Conservation (phyloP, 163 green algal genomes). For the Prototheca cutis region DNA sequence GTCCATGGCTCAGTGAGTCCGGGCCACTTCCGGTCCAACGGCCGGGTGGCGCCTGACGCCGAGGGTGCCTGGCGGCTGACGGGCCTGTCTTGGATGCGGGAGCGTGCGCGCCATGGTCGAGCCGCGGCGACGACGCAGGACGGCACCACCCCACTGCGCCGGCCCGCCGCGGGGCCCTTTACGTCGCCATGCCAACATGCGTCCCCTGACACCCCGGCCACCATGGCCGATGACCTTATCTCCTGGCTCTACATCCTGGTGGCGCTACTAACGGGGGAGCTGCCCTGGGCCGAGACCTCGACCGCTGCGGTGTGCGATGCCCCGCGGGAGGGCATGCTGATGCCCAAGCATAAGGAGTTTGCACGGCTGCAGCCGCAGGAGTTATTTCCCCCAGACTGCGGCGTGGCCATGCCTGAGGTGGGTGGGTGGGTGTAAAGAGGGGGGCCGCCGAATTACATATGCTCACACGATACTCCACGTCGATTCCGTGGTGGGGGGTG, state of each 20-base stretch:
- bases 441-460: neutral
- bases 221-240: neutral
- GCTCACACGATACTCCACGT: neutral
- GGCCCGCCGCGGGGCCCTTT: neutral
- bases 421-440: neutral
- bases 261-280: neutral
- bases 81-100: neutral
- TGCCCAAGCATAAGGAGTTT: neutral
- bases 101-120: neutral
- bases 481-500: neutral
- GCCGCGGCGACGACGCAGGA: neutral
- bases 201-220: neutral
- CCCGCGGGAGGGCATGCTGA: neutral
- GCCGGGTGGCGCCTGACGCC: too few relatives aligned
- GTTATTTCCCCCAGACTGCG: neutral
- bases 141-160: too few relatives aligned
- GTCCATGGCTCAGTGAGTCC: too few relatives aligned
- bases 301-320: neutral
- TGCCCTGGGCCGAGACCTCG: neutral
- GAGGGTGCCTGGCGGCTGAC: neutral
- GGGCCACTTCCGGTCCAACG: too few relatives aligned
- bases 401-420: neutral
- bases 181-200: neutral
- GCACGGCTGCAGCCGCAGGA: neutral
- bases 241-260: neutral